Conservation (phyloP, 306 rosid species). For the Psophocarpus tetragonolobus region DNA sequence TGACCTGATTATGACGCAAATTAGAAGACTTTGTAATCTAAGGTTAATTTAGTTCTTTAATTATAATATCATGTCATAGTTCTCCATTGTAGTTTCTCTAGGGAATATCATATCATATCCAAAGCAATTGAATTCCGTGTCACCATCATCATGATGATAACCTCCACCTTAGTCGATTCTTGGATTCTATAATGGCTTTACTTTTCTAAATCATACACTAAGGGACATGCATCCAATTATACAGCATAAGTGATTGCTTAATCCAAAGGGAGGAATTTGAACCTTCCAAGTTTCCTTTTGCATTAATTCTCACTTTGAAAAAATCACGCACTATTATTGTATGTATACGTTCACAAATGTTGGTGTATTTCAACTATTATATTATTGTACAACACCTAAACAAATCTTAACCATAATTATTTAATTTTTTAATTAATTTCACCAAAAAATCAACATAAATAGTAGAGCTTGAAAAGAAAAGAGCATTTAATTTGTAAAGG, state of each 20-base stretch:
- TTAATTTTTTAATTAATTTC: neutral
- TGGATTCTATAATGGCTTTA: slow-evolving; percentile 32
- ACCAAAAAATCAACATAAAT: too few species aligned
- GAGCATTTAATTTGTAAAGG: neutral
- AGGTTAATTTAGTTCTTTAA: slow-evolving; percentile 20
- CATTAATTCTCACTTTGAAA: slow-evolving; percentile 23
- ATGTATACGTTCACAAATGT: neutral
- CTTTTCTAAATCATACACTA: slow-evolving; percentile 38
- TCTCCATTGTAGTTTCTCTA: slow-evolving; percentile 26
- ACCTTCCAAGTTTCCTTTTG: slow-evolving; percentile 28
- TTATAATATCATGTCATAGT: slow-evolving; percentile 10
- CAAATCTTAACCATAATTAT: neutral
- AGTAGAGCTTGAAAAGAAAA: neutral
- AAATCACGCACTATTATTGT: neutral
- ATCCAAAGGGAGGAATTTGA: slow-evolving; percentile 37
- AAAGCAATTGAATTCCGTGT: slow-evolving; percentile 42
- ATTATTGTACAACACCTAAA: neutral
- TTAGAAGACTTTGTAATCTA: slow-evolving; percentile 16
- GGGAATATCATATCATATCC: slow-evolving; percentile 37
- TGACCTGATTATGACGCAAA: slow-evolving; percentile 35
- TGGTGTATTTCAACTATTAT: neutral
- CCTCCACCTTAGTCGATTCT: slow-evolving; percentile 43
- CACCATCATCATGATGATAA: slow-evolving; percentile 48
- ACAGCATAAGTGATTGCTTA: slow-evolving; percentile 30
- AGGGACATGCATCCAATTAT: slow-evolving; percentile 44